Base-by-base conservation (phyloP, 345 rosid genomes). In the Lumnitzera racemosa region DNA sequence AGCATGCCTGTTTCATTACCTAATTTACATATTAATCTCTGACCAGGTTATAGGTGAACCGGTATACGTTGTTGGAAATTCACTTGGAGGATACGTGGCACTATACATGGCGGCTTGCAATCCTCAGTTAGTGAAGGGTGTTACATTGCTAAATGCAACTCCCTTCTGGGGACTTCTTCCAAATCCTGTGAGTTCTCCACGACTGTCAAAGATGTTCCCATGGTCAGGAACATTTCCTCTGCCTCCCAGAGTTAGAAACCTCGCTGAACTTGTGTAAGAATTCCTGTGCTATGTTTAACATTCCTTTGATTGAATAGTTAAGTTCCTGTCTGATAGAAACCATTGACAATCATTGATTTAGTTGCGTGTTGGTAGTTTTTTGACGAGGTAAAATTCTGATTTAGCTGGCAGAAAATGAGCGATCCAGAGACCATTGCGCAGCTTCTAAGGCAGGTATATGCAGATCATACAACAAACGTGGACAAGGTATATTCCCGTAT, bases 121-220 rank as follows among this genome's bases (percentile, higher is more conserved):
- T 71, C 97, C 97, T 53, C 80, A 89, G 14, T 68, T 86, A 66
- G 97, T 94, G 73, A 87, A 87, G 68, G 99, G 99, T 58, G 82
- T 90, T 55, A 89, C 95, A 0, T 71, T 89, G 76, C 90, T 94
- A n/a, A 94, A 94, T 54, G 97, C 99, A 7, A 90, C 99, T 51
- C 99, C 97, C 17, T 89, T 89, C 67, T 94, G 97, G 99, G 99
- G 99, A 50, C 83, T 94, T 69, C 77, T 83, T 46, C 97, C 99
- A 9, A 94, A 94, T 76, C 95, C 95, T 50, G 24, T 70, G 64
- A 81, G 71, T 70, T 89, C 88, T 51, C 99, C 99, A 13, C 48
- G 55, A 66, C 68, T 89, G 53, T 87, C 99, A 52, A 78, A 76
- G 58, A 46, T 88, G 47, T 84, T 89, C 74, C 89, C 88, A 56